These are phyloP conservation scores for Gomphus bonarii DNA, from an alignment of 1,284 basidiomycete genomes.

Conservation along the genomic window DNA sequence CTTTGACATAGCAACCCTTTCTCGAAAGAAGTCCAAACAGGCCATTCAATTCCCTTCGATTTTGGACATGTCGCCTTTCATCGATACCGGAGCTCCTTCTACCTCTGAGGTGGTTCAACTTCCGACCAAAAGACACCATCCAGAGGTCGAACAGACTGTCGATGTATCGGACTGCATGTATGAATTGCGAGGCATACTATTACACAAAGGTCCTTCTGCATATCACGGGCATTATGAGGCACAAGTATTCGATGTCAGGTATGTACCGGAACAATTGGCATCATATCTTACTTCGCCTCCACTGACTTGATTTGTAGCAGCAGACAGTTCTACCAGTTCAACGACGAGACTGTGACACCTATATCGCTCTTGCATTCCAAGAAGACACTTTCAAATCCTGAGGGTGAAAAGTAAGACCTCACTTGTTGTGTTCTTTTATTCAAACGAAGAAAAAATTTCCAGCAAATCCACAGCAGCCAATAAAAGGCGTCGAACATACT, in stretches of 20 bases:
- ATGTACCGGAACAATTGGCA: conserved; percentile 19
- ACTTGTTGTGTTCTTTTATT: neutral
- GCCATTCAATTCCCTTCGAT: conserved; percentile 60
- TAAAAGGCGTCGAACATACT: conserved; percentile 18
- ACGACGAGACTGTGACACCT: conserved; percentile 70
- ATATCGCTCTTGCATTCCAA: conserved; percentile 29
- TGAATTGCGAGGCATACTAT: conserved; percentile 70
- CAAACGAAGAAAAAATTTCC: neutral
- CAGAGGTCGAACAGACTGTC: conserved; percentile 9
- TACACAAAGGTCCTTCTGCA: conserved; percentile 80
- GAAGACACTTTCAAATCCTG: conserved; percentile 12
- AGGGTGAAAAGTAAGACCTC: conserved; percentile 16
- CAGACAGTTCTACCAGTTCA: conserved; percentile 80
- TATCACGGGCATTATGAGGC: conserved; percentile 91
- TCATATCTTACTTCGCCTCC: conserved; percentile 11
- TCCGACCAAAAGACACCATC: conserved; percentile 12
- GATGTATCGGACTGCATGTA: conserved; percentile 36
- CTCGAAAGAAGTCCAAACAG: conserved; percentile 78
- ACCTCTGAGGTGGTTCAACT: conserved; percentile 10
- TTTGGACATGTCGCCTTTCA: conserved; percentile 65
- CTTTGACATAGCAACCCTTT: conserved; percentile 66
- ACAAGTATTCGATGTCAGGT: conserved; percentile 74
- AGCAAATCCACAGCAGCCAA: conserved; percentile 15
- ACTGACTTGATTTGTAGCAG: conserved; percentile 31
- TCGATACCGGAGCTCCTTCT: conserved; percentile 24